phyloP scores from a whole-genome alignment of 2,329 filamentous ascomycete species.

The Ramichloridium luteum region DNA sequence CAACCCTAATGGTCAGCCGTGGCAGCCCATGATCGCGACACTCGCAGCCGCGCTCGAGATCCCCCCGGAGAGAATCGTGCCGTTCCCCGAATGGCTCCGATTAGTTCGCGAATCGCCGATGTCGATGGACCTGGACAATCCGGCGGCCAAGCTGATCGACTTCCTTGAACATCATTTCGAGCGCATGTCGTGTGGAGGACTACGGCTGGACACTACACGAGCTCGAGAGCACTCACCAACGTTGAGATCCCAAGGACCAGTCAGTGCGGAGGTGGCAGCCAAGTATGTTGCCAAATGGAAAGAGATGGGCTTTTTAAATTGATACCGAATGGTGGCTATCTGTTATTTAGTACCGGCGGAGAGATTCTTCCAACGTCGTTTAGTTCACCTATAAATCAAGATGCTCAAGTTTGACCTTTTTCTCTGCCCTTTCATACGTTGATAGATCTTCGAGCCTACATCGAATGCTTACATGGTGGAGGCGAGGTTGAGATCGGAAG shows the following conservation, averaged over 20 bases:
- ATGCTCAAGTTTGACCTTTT: too few species aligned
- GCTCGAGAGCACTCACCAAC: constrained; percentile 28
- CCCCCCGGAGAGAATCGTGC: constrained; percentile 21
- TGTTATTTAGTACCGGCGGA: too few species aligned
- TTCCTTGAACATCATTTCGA: constrained; percentile 27
- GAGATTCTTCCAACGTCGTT: too few species aligned
- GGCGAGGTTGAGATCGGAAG: too few species aligned
- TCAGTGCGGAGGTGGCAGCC: constrained; percentile 22
- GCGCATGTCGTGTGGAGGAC: constrained; percentile 36
- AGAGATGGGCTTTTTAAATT: constrained; percentile 20
- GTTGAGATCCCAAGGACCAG: constrained; percentile 23
- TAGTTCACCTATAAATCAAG: too few species aligned
- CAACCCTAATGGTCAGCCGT: constrained; percentile 32
- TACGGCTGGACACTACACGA: constrained; percentile 29
- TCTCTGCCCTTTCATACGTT: too few species aligned
- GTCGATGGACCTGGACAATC: constrained; percentile 17
- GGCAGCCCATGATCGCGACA: constrained; percentile 27
- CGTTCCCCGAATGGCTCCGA: constrained; percentile 31
- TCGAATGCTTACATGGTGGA: too few species aligned
- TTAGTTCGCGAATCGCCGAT: constrained; percentile 21
- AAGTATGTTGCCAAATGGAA: constrained; percentile 29
- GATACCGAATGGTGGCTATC: not conserved
- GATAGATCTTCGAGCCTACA: too few species aligned
- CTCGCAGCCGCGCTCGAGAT: constrained; percentile 27
- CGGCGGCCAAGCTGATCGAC: constrained; percentile 22